Conservation (phyloP, 2,329 filamentous ascomycete genomes). For the Penicillium psychrosexuale region DNA sequence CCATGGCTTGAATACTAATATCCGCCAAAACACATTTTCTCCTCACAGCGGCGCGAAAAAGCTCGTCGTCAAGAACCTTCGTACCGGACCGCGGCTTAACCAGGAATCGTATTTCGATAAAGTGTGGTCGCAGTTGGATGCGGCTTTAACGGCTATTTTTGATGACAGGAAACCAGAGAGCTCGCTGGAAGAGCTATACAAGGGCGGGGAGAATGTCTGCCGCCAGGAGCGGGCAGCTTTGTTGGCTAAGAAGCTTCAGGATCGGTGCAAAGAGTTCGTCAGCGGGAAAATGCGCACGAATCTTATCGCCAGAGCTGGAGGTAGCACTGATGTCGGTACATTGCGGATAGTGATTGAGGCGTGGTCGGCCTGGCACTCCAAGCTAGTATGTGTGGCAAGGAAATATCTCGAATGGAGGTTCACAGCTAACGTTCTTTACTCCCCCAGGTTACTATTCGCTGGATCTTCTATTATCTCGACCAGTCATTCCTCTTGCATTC, state of each 20-base stretch:
- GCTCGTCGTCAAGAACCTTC: slow-evolving; percentile 90
- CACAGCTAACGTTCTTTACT: neutral
- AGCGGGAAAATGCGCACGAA: slow-evolving; percentile 54
- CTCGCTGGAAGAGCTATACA: slow-evolving; percentile 86
- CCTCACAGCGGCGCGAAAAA: slow-evolving; percentile 76
- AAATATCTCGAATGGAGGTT: neutral
- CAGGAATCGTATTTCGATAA: slow-evolving; percentile 74
- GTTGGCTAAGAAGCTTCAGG: slow-evolving; percentile 64
- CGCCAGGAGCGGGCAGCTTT: slow-evolving; percentile 68
- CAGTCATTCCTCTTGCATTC: slow-evolving; percentile 79
- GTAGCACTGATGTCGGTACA: slow-evolving; percentile 60
- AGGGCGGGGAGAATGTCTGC: slow-evolving; percentile 88
- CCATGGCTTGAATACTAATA: slow-evolving; percentile 31
- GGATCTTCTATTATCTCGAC: slow-evolving; percentile 91
- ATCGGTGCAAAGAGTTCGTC: slow-evolving; percentile 64
- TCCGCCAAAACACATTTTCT: slow-evolving; percentile 56
- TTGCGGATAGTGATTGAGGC: slow-evolving; percentile 58
- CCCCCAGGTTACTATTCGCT: slow-evolving; percentile 68
- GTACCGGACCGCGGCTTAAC: slow-evolving; percentile 61
- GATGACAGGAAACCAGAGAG: slow-evolving; percentile 58
- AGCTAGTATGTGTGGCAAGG: slow-evolving; percentile 57
- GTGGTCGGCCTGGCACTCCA: slow-evolving; percentile 76
- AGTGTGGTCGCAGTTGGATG: slow-evolving; percentile 70
- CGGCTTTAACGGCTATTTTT: slow-evolving; percentile 72
- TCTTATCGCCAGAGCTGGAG: slow-evolving; percentile 55